phyloP scores from a whole-genome alignment of 163 green algal genomes.

The Chloroidium sp. region DNA sequence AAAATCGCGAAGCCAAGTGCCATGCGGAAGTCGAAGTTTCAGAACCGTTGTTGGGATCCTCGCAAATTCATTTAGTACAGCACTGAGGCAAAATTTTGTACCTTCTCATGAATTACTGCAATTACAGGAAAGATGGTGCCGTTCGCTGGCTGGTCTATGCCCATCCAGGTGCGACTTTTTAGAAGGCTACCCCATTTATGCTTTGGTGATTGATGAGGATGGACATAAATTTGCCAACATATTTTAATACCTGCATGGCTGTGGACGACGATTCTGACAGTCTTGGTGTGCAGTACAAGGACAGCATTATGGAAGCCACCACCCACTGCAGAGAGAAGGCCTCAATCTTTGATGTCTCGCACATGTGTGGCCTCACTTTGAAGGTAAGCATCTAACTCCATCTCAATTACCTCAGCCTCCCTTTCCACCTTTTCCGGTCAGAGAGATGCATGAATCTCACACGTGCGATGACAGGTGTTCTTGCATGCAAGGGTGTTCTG shows the following conservation, averaged over 20 bases:
- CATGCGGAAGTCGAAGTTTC: too few species aligned
- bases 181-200: too few species aligned
- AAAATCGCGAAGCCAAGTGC: neutral
- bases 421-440: neutral
- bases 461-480: neutral
- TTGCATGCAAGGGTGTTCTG: too few species aligned
- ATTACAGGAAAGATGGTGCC: constrained; percentile 92
- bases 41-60: too few species aligned
- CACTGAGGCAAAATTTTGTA: too few species aligned
- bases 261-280: too few species aligned
- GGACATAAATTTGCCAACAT: too few species aligned
- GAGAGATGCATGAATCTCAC: neutral
- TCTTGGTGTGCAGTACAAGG: constrained; percentile 79
- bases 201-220: too few species aligned
- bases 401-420: neutral
- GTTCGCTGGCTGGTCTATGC: constrained; percentile 97
- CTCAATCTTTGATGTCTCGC: constrained; percentile 95
- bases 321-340: constrained; percentile 75
- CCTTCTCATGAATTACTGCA: too few species aligned
- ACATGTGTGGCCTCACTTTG: constrained; percentile 94
- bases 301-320: constrained; percentile 95
- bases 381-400: constrained; percentile 41
- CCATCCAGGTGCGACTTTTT: constrained; percentile 43
- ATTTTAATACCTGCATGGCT: too few species aligned
- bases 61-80: too few species aligned